Conservation (phyloP, 805 yeast species). For the Isabelozyma heimii region DNA sequence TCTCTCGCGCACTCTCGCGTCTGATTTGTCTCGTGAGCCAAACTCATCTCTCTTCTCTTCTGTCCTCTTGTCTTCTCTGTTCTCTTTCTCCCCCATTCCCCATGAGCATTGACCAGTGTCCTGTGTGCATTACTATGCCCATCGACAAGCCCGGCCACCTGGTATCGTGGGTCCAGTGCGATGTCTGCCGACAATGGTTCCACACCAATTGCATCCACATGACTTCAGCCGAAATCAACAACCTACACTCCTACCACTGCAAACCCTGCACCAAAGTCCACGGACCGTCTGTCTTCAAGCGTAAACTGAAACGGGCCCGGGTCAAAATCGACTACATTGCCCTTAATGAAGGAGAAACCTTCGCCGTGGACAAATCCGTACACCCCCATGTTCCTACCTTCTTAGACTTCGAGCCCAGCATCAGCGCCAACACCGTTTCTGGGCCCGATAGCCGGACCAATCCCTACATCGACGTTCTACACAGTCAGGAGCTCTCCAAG, state of each 20-base stretch:
- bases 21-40: no score
- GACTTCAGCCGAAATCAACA: slow-evolving; percentile 29
- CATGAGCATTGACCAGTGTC: neutral
- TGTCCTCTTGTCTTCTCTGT: neutral
- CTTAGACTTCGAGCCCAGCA: slow-evolving; percentile 2
- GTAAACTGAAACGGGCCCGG: slow-evolving; percentile 53
- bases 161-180: slow-evolving; percentile 57
- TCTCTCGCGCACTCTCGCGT: no score
- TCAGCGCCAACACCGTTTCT: neutral
- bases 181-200: slow-evolving; percentile 51
- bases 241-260: slow-evolving; percentile 56
- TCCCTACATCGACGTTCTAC: slow-evolving; percentile 22
- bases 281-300: slow-evolving; percentile 50
- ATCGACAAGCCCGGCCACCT: neutral
- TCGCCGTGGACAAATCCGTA: slow-evolving; percentile 42
- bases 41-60: no score
- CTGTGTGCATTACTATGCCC: neutral
- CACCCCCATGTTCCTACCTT: slow-evolving; percentile 51
- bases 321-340: slow-evolving; percentile 75
- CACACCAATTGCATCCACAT: slow-evolving; percentile 50
- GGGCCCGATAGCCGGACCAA: neutral
- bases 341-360: slow-evolving; percentile 66
- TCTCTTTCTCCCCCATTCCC: neutral
- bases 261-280: slow-evolving; percentile 36
- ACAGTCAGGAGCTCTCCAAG: slow-evolving; percentile 31